Base-by-base conservation (phyloP, 2,329 filamentous ascomycete genomes). In the Fusarium sp. region DNA sequence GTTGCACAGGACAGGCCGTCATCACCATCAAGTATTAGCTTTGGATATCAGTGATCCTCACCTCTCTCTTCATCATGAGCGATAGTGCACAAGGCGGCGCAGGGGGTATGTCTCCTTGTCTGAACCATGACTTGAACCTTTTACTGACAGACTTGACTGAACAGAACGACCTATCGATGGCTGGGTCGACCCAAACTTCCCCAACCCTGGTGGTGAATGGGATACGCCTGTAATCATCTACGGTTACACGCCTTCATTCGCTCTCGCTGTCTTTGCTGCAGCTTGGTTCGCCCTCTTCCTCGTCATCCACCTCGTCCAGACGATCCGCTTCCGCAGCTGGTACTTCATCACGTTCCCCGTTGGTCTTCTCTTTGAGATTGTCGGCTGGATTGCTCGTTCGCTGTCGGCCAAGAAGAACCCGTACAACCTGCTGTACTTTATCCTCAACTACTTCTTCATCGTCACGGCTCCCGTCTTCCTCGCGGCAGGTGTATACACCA, bases 381-480 rank as follows among this genome's bases (percentile, higher is more conserved):
- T 83, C 26, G 82, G 82, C 36, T 85, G 85, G 65, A 68, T 80
- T 48, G 79, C 80, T 45, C 79, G 82, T 8, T 74, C 75, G 3
- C 76, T 84, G n/a, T 81, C 79, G 1, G 76, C 80, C 25, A 77
- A 79, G 61, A 73, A 78, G 40, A 77, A 85, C 58, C 84, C 84
- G 0, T 86, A 85, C 70, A 76, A 80, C 58, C 76, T 85, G 13
- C 73, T 80, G 34, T 86, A 80, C 75, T 87, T 86, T 63, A 82
- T 87, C 35, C 73, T 84, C 41, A 83, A 85, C 68, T 86, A 86
- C 75, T 87, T 87, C 76, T 85, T 85, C 76, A 85, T 87, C 70
- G 84, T 87, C 58, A 81, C 82, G 0, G 84, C 84, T 0, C 84
- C 84, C 2, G 84, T 87, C 34, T 84, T 86, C 67, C 80, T 86